These are phyloP conservation scores for Daedaleopsis sinensis DNA, from an alignment of 768 basidiomycete genomes.

Conservation along the genomic window DNA sequence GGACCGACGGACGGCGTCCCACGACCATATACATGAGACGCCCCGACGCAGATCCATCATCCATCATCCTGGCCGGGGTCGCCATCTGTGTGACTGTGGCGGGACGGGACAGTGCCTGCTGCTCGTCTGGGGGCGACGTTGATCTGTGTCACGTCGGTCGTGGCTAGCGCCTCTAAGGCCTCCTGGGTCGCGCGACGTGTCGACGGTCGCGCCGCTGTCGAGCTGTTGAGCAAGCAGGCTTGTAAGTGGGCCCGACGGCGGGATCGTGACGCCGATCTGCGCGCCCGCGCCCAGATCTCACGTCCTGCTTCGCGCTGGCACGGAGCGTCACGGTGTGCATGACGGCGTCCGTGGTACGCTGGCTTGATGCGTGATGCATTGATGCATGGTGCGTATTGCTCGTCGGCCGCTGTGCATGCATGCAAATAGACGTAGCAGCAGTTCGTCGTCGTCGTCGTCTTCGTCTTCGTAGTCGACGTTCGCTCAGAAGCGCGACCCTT, in stretches of 20 bases:
- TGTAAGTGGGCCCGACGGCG: no score
- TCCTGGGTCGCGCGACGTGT: no score
- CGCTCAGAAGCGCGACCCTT: not conserved
- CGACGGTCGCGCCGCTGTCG: no score
- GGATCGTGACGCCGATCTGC: not conserved
- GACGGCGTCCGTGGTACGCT: not conserved
- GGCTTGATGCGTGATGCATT: not conserved
- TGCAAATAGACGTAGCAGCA: no score
- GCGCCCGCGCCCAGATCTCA: not conserved
- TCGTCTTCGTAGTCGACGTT: not conserved
- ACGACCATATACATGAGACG: not conserved
- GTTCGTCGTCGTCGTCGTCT: no score
- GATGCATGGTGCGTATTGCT: not conserved
- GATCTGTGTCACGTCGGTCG: no score
- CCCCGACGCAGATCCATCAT: no score
- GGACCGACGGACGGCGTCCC: not conserved
- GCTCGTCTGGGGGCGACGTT: no score
- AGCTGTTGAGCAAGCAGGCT: no score
- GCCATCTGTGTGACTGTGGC: not conserved
- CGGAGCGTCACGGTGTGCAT: not conserved
- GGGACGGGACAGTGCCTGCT: no score
- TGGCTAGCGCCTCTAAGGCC: no score
- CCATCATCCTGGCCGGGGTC: no score
- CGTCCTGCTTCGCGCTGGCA: not conserved
- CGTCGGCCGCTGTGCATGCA: not conserved